Evolutionary conservation across 2,329 filamentous ascomycete genomes (phyloP).

Genomic region (Aspergillus sp.): DNA sequence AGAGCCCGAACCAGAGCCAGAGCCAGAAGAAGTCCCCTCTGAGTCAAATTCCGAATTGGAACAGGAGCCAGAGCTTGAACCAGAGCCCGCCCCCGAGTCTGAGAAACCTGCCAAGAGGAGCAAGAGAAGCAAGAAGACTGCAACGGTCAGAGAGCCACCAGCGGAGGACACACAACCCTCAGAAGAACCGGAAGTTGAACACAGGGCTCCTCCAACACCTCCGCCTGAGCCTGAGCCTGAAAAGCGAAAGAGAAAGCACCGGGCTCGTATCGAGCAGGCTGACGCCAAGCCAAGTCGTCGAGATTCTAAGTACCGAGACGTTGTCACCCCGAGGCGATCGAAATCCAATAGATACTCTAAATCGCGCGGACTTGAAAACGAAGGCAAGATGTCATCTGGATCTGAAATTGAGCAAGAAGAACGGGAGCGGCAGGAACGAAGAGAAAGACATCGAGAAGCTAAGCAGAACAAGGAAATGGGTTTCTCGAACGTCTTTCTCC

Average conservation of each 20-base stretch:
- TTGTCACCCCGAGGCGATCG: constrained; percentile 38
- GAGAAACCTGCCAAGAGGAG: constrained; percentile 28
- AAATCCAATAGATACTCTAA: constrained; percentile 55
- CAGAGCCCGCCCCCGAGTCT: constrained; percentile 30
- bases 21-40: constrained; percentile 1
- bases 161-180: constrained; percentile 37
- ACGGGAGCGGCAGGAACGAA: neutral
- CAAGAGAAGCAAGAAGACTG: constrained; percentile 23
- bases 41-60: constrained; percentile 11
- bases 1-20: neutral
- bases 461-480: constrained; percentile 54
- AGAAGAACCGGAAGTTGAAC: constrained; percentile 16
- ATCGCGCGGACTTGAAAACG: constrained; percentile 53
- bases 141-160: constrained; percentile 39
- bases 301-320: constrained; percentile 38
- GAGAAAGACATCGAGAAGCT: constrained; percentile 49
- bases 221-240: constrained; percentile 46
- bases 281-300: constrained; percentile 44
- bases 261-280: constrained; percentile 65
- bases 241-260: constrained; percentile 63
- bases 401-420: constrained; percentile 51
- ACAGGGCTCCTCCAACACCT: constrained; percentile 41
- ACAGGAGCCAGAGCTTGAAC: constrained; percentile 19
- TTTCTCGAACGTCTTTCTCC: constrained; percentile 58
- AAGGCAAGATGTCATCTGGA: constrained; percentile 59